A percentile compares a stretch with the other conserved stretches of the same genome.
phyloP scores from a whole-genome alignment of 257 asterid species.

The Cinchona pubescens region DNA sequence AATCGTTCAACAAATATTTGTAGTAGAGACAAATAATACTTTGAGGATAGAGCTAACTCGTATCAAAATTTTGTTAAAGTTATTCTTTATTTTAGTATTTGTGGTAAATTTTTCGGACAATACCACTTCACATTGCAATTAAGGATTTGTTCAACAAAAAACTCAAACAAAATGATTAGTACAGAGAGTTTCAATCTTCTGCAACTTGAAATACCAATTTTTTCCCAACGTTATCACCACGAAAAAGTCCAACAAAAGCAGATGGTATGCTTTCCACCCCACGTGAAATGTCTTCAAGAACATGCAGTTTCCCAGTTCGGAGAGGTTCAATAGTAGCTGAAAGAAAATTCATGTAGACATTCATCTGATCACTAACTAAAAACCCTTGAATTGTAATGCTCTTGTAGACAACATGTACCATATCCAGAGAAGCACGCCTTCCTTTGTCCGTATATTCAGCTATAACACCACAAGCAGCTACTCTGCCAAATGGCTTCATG shows the following conservation, averaged over 20 bases:
- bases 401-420: constrained; percentile 57
- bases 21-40: no score
- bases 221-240: constrained; percentile 58
- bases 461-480: constrained; percentile 67
- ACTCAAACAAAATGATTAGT: not conserved
- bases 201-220: constrained; percentile 49
- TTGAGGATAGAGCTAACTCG: no score
- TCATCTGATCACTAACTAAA: constrained; percentile 45
- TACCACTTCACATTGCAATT: no score
- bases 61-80: no score
- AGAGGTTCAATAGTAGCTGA: constrained; percentile 43
- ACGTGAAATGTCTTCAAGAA: constrained; percentile 45
- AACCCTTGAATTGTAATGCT: constrained; percentile 64
- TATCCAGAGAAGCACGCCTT: constrained; percentile 35
- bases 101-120: no score
- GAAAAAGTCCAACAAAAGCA: constrained; percentile 51
- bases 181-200: no score
- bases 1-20: no score
- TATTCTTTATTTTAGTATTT: no score
- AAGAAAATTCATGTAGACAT: constrained; percentile 37
- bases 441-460: constrained; percentile 50
- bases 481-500: constrained; percentile 64
- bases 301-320: constrained; percentile 40
- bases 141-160: no score
- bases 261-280: constrained; percentile 57